Evolutionary conservation across 148 eudicot species (phyloP), one percentile per base, ranked within the genome.

Genomic region (Gaultheria prostrata): DNA sequence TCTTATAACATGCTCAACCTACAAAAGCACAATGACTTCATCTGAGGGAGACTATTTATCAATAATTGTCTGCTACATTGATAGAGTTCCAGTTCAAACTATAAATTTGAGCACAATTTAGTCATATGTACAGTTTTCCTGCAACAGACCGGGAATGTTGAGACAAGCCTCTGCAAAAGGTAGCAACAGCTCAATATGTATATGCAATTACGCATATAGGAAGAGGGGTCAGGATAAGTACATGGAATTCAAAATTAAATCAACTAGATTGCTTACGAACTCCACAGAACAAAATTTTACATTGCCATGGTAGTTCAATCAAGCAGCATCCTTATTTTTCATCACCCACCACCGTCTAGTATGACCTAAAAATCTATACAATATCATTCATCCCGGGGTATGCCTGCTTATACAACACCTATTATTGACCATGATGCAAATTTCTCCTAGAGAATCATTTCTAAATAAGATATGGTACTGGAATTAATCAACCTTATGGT

Each of bases 1-100:
- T 84, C 99, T 90, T 67, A 97, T 97, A 46, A 97, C 98, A 87
- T 97, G 99, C 85, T 97, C 99, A 82, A 97, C 98, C 99, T 96
- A 87, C 78, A 86, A 82, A 14, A n/a, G 3, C 54, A 74, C 57
- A 76, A 53, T 26, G 76, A 33, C 75, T 78, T 78, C 70, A 82
- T 76, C 82, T 83, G 46, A 54, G 11, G 35, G 17, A 32, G 51
- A 83, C 53, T 32, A 13, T 1, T 35, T 73, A 26, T 20, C 48
- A 6, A 75, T 28, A 51, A 26, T 49, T 12, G 20, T 26, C 39
- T 48, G 54, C 79, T 76, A 76, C 54, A 24, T 48, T 1, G 35
- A 35, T 30, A 48, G 5, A 39, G 3, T 76, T 76, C 84, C 11
- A 11, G 56, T 63, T 65, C 71, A 65, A 65, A 7, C 18, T 28